Percentiles rank a stretch among this genome's conserved stretches.
These are phyloP conservation scores for Metschnikowia arizonensis DNA, from an alignment of 805 yeast species.

Conservation along the genomic window DNA sequence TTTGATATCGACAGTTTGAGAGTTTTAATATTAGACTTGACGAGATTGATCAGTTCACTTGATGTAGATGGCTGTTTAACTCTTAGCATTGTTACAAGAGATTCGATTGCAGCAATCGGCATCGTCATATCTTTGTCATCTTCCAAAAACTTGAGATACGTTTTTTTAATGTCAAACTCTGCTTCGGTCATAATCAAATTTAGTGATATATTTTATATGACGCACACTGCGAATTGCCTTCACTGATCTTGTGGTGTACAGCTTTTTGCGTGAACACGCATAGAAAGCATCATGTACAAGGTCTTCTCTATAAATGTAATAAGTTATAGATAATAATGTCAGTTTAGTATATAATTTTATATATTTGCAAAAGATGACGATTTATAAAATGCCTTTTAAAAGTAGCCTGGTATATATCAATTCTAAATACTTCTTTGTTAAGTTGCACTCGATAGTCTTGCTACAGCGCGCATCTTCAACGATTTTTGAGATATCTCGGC, in stretches of 20 bases:
- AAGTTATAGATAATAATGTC: neutral
- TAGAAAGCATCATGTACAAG: neutral
- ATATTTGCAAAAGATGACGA: neutral
- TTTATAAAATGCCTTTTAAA: neutral
- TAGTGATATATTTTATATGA: neutral
- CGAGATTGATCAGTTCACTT: constrained; percentile 80
- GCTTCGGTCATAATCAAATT: constrained; percentile 3
- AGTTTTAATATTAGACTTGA: constrained; percentile 70
- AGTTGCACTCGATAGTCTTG: neutral
- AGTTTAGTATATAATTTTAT: neutral
- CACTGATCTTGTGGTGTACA: neutral
- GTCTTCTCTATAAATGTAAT: neutral
- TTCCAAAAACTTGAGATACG: constrained; percentile 73
- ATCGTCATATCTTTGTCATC: constrained; percentile 97
- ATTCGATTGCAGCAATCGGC: constrained; percentile 98
- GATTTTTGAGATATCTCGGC: constrained; percentile 11
- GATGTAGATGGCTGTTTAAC: constrained; percentile 89
- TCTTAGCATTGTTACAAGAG: constrained; percentile 77
- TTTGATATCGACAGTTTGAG: constrained; percentile 79
- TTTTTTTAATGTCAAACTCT: constrained; percentile 71
- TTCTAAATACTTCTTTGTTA: neutral
- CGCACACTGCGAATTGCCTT: neutral
- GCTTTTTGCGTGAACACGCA: neutral
- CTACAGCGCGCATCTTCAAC: neutral
- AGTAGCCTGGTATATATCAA: neutral